phyloP scores from a whole-genome alignment of 2,329 filamentous ascomycete genomes.

The Colletotrichum lupini region DNA sequence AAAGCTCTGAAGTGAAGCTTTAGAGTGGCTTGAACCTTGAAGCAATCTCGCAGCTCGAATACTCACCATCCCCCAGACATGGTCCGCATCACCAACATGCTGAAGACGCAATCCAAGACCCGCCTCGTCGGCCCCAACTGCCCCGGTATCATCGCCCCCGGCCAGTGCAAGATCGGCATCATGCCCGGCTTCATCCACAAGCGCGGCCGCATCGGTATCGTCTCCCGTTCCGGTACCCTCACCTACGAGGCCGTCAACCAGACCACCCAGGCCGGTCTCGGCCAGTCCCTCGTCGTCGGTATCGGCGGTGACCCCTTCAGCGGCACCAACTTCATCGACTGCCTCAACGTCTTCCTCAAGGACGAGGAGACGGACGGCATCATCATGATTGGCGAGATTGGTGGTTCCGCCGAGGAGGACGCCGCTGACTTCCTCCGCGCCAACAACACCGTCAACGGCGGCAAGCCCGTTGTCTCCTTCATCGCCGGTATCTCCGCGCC shows the following conservation, averaged over 20 bases:
- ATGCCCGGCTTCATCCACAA: slow-evolving; percentile 99
- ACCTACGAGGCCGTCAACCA: slow-evolving; percentile 99
- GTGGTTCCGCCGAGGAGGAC: slow-evolving; percentile 96
- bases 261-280: slow-evolving; percentile 95
- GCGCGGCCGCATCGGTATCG: slow-evolving; percentile 97
- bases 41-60: background rate
- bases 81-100: slow-evolving; percentile 97
- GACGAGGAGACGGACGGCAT: slow-evolving; percentile 98
- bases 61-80: slow-evolving; percentile 73
- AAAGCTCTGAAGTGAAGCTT: background rate
- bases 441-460: slow-evolving; percentile 85
- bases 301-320: slow-evolving; percentile 99
- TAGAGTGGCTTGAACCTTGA: background rate
- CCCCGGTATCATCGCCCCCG: slow-evolving; percentile 93
- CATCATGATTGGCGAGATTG: slow-evolving; percentile 99
- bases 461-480: slow-evolving; percentile 97
- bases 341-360: slow-evolving; percentile 94
- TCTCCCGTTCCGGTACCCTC: slow-evolving; percentile 96
- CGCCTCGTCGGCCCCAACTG: slow-evolving; percentile 98
- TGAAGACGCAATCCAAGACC: slow-evolving; percentile 98
- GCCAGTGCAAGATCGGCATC: slow-evolving; percentile 99
- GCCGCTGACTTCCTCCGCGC: slow-evolving; percentile 94
- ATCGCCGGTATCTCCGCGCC: slow-evolving; percentile 98
- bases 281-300: slow-evolving; percentile 97
- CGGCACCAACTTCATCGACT: slow-evolving; percentile 99